A percentile compares a stretch with the other conserved stretches of the same genome.
Conservation (phyloP, 140 eudicot genomes). For the Anethum foeniculum region DNA sequence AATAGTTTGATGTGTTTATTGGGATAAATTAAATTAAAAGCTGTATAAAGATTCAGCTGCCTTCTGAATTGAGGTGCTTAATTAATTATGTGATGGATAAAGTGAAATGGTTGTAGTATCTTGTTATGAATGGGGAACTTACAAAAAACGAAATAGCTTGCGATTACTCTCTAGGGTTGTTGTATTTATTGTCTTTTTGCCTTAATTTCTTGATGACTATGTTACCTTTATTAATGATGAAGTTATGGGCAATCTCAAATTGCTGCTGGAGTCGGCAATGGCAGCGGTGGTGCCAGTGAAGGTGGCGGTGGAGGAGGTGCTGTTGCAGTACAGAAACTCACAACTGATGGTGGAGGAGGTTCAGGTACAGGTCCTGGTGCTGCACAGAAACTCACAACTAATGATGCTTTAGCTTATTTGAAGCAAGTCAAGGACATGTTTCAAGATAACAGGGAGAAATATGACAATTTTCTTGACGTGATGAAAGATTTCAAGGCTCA, state of each 20-base stretch:
- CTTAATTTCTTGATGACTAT: not conserved
- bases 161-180: not conserved
- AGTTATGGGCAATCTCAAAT: slow-evolving; percentile 27
- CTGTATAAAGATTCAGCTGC: not conserved
- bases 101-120: not conserved
- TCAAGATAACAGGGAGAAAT: slow-evolving; percentile 32
- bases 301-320: slow-evolving; percentile 4
- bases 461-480: slow-evolving; percentile 39
- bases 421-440: slow-evolving; percentile 41
- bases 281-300: slow-evolving; percentile 8
- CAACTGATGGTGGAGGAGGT: not conserved
- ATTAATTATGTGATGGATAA: not conserved
- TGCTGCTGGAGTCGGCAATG: slow-evolving; percentile 20
- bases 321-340: not conserved
- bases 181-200: not conserved
- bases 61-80: not conserved
- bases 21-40: not conserved
- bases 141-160: not conserved
- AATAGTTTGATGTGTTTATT: not conserved
- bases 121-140: not conserved
- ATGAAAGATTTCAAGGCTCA: slow-evolving; percentile 49
- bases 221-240: not conserved
- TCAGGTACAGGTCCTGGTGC: not conserved
- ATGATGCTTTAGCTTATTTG: slow-evolving; percentile 41
- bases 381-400: slow-evolving; percentile 16